These are phyloP conservation scores for Aspergillus olivimuriae DNA, from an alignment of 495 filamentous ascomycete genomes.

Conservation along the genomic window DNA sequence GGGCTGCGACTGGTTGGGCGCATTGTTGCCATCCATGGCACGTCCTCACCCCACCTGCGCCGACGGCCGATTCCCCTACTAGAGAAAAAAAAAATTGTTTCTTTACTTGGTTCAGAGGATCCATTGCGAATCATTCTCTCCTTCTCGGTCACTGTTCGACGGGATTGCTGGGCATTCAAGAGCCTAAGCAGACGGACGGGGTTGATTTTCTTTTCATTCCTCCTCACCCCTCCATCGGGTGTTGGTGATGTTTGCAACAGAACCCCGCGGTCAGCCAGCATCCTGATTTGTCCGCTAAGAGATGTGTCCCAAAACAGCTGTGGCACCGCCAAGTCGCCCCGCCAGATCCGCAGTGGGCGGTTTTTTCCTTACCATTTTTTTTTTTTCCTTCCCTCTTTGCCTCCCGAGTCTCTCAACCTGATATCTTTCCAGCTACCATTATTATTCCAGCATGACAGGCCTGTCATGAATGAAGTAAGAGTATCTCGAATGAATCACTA, in stretches of 20 bases:
- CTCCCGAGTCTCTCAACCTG: neutral
- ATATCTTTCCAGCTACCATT: neutral
- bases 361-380: conserved; percentile 5
- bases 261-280: conserved; percentile 20
- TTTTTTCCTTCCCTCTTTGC: neutral
- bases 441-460: too few species aligned
- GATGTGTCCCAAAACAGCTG: conserved; percentile 1
- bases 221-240: conserved; percentile 1
- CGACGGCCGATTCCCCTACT: too few species aligned
- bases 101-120: too few species aligned
- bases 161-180: conserved; percentile 37
- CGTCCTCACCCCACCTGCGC: conserved; percentile 12
- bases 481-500: too few species aligned
- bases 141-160: conserved; percentile 12
- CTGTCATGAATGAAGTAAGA: too few species aligned
- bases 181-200: too few species aligned
- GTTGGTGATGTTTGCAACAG: conserved; percentile 21
- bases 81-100: conserved; percentile 21
- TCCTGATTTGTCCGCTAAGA: conserved; percentile 13
- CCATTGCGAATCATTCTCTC: too few species aligned
- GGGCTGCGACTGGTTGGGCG: conserved; percentile 1
- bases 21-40: conserved; percentile 7
- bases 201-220: conserved; percentile 14
- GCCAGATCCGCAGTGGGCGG: conserved; percentile 14
- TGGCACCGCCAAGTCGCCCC: conserved; percentile 18